Evolutionary conservation across 768 basidiomycete species (phyloP).

Genomic region (Tephrocybe sp.): DNA sequence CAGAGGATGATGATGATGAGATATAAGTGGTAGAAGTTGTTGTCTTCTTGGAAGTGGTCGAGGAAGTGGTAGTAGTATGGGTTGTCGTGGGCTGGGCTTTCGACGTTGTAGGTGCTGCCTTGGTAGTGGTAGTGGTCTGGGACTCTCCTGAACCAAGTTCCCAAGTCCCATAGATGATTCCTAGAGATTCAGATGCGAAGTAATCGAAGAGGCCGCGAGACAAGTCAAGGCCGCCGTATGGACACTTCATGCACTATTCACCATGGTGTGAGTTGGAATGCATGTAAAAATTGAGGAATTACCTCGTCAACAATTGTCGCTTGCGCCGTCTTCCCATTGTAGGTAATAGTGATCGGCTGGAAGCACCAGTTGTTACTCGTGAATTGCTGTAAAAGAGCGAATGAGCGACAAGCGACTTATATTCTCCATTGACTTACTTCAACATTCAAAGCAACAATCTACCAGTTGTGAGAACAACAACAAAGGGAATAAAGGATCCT

Average conservation of each 20-base stretch:
- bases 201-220: conserved; percentile 49
- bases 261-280: not conserved
- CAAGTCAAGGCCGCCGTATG: conserved; percentile 52
- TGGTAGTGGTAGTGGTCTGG: conserved; percentile 15
- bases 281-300: conserved; percentile 9
- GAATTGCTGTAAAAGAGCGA: conserved; percentile 18
- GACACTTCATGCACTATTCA: conserved; percentile 51
- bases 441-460: conserved; percentile 47
- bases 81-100: conserved; percentile 19
- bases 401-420: not conserved
- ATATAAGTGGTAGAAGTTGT: conserved; percentile 11
- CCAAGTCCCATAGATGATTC: conserved; percentile 51
- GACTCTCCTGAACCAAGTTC: conserved; percentile 26
- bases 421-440: conserved; percentile 9
- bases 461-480: not conserved
- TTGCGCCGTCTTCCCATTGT: conserved; percentile 44
- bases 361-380: conserved; percentile 38
- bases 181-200: conserved; percentile 39
- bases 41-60: conserved; percentile 13
- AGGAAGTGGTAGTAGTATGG: conserved; percentile 13
- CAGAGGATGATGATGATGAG: conserved; percentile 10
- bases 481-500: not conserved
- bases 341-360: conserved; percentile 52
- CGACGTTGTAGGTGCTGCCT: conserved; percentile 20
- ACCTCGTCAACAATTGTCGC: conserved; percentile 52